phyloP scores from a whole-genome alignment of 495 filamentous ascomycete species.

The Neurospora sp. region DNA sequence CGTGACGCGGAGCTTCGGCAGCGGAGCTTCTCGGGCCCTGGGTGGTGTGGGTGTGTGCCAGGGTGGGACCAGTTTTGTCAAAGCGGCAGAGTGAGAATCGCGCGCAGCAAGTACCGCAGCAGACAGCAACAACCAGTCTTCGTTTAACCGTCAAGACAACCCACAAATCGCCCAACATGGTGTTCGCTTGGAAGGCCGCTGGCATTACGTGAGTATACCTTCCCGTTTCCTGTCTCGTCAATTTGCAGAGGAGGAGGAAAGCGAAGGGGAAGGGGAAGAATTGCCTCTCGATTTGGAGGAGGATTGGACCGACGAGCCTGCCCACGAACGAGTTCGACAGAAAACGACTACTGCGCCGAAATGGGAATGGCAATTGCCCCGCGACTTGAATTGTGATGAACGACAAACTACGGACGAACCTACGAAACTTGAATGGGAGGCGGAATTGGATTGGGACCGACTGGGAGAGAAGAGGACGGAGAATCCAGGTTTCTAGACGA shows the following conservation, averaged over 20 bases:
- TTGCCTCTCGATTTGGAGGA: neutral
- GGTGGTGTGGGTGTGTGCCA: neutral
- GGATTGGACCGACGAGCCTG: neutral
- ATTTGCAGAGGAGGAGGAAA: neutral
- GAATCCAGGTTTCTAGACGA: neutral
- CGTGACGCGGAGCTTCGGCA: slow-evolving; percentile 22
- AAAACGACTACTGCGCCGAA: neutral
- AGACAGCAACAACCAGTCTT: neutral
- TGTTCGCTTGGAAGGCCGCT: slow-evolving; percentile 95
- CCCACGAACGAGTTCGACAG: neutral
- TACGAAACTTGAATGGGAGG: neutral
- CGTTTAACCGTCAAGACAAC: neutral
- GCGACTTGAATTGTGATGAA: neutral
- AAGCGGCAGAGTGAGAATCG: neutral
- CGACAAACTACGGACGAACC: neutral
- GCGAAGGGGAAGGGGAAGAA: neutral
- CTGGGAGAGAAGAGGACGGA: neutral
- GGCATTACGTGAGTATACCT: slow-evolving; percentile 73
- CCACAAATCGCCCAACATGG: slow-evolving; percentile 61
- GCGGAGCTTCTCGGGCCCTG: slow-evolving; percentile 20
- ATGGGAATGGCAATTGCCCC: neutral
- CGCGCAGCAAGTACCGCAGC: neutral
- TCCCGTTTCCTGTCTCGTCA: too few species aligned
- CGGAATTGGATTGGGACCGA: neutral
- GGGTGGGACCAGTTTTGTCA: slow-evolving; percentile 18